Conservation (phyloP, 1,139 yeast species). For the Yueomyces sp. region DNA sequence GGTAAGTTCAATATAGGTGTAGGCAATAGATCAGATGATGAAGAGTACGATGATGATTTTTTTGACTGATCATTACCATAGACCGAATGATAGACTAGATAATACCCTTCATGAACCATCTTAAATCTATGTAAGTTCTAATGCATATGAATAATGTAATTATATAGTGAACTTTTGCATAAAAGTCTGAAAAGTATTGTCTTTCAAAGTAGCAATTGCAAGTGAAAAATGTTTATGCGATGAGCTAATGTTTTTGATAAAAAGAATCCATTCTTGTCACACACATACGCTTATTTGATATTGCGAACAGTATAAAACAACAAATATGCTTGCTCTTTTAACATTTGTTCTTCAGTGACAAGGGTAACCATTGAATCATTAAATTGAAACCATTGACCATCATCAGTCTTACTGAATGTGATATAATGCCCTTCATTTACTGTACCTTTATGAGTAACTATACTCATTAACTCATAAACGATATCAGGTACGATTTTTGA, state of each 20-base stretch:
- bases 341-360: conserved; percentile 52
- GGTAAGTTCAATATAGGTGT: conserved; percentile 28
- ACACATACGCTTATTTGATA: too few relatives aligned
- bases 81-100: not conserved
- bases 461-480: conserved; percentile 70
- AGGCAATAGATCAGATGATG: conserved; percentile 34
- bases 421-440: conserved; percentile 93
- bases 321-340: conserved; percentile 62
- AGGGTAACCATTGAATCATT: conserved; percentile 81
- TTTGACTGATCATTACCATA: conserved; percentile 22
- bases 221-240: too few relatives aligned
- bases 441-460: conserved; percentile 81
- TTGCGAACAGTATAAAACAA: conserved; percentile 51
- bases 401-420: conserved; percentile 57
- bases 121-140: too few relatives aligned
- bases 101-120: not conserved
- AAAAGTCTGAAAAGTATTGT: too few relatives aligned
- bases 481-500: conserved; percentile 22
- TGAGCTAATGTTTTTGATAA: too few relatives aligned
- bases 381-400: conserved; percentile 76
- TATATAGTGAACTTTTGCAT: too few relatives aligned
- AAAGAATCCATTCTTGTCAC: too few relatives aligned
- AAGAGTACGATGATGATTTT: conserved; percentile 23
- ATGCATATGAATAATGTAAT: too few relatives aligned
- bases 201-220: too few relatives aligned